Base-by-base conservation (phyloP, 495 filamentous ascomycete genomes). In the Aspergillus asperescens region DNA sequence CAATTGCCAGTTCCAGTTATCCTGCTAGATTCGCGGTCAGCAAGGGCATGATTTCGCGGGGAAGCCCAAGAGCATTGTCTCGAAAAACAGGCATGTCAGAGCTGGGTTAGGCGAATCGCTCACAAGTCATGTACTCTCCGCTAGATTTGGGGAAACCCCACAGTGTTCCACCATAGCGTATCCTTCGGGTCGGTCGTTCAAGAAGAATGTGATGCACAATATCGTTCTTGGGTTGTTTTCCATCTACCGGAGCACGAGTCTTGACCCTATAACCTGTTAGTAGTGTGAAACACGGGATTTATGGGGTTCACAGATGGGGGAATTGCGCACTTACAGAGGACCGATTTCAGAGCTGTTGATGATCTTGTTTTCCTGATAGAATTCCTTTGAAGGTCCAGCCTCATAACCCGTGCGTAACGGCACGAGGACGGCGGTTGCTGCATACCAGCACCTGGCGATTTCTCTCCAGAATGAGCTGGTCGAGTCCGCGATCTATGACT, bases 71-170 rank as follows among this genome's bases (percentile, higher is more conserved):
- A 40, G 34, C 51, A 39, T 32, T 13, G 19, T 46, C 24, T 9
- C 13, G 29, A 16, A 1, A 24, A 29, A 34, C 19, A 27, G 13
- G 41, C 10, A 40, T 18, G 34, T 34, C 16, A 47, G 42, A 28
- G 23, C 16, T 31, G 25, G 31, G 51, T 47, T 27, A 47, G 51
- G 51, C 18, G 51, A 45, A 39, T 46, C 55, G 57, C 75, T 74
- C 72, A 74, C 73, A 96, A 72, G 72, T 96, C 89, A 63, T 95
- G 89, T 58, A 92, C 88, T 37, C 90, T 90, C 32, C 32, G n/a
- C 4, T 35, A 69, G 89, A 65, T 23, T 40, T n/a, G n/a, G 38
- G 10, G 13, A 15, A 15, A 32, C 48, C 32, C 22, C 29, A 38
- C 19, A 35, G 12, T 45, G 20, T 44, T 37, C 40, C 28, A 37